These are phyloP conservation scores for Aspergillus sp. DNA, from an alignment of 2,329 filamentous ascomycete genomes.

Conservation along the genomic window DNA sequence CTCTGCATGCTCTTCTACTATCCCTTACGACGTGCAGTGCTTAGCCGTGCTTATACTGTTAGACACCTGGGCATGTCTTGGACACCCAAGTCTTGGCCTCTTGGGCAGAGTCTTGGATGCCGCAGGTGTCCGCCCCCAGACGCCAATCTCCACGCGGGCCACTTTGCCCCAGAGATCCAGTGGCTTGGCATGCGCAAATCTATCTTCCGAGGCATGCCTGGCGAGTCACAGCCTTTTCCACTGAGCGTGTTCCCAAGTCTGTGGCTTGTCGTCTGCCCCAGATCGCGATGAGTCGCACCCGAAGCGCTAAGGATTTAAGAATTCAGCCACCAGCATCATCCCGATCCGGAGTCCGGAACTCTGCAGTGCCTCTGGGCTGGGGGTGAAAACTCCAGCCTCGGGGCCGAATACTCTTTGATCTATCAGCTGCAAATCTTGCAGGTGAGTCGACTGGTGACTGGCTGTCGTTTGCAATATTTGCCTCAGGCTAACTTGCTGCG, in stretches of 20 bases:
- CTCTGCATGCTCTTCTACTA: too few species aligned
- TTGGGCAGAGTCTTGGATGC: not conserved
- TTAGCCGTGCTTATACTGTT: too few species aligned
- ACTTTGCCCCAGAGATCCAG: not conserved
- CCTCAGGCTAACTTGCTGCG: not conserved
- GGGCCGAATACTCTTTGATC: too few species aligned
- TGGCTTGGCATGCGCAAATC: not conserved
- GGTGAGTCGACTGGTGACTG: too few species aligned
- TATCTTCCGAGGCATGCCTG: too few species aligned
- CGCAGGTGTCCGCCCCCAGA: not conserved
- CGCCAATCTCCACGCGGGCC: not conserved
- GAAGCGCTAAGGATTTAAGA: not conserved
- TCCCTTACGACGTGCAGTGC: too few species aligned
- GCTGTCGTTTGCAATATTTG: too few species aligned
- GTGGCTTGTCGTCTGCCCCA: not conserved
- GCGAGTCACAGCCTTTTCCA: not conserved
- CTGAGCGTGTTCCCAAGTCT: not conserved
- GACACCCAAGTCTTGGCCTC: too few species aligned
- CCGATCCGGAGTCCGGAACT: not conserved
- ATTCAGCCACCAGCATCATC: not conserved
- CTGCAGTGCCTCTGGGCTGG: too few species aligned
- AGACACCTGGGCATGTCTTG: too few species aligned
- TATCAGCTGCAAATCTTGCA: too few species aligned
- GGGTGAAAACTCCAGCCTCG: not conserved
- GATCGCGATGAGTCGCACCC: not conserved